Evolutionary conservation across 2,329 filamentous ascomycete genomes (phyloP).

Genomic region (Nemania abortiva): DNA sequence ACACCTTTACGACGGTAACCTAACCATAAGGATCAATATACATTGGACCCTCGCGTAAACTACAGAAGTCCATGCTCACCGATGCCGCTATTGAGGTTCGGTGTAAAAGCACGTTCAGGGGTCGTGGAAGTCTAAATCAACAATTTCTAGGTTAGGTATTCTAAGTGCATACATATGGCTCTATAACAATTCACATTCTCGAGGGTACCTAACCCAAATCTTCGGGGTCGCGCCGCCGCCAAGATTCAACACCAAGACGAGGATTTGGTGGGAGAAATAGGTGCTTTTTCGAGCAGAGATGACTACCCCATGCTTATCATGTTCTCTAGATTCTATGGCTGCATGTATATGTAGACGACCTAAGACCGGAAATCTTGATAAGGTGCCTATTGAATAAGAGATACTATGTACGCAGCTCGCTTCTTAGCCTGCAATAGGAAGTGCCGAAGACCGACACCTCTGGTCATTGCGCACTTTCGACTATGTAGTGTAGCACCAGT

Average conservation of each 20-base stretch:
- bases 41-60: neutral
- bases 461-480: neutral
- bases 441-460: neutral
- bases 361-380: neutral
- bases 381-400: neutral
- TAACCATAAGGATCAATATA: neutral
- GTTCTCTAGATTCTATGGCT: neutral
- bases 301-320: neutral
- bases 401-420: neutral
- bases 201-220: neutral
- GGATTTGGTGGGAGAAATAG: neutral
- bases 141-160: neutral
- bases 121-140: neutral
- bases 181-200: neutral
- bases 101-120: neutral
- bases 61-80: neutral
- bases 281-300: neutral
- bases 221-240: neutral
- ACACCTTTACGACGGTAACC: neutral
- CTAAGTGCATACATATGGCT: neutral
- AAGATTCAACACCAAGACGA: neutral
- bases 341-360: neutral
- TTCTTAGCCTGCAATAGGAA: neutral
- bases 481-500: neutral
- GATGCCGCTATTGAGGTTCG: neutral